Evolutionary conservation across 768 basidiomycete species (phyloP), one percentile per base, ranked within the genome.

Genomic region (Boletellus ananiceps): DNA sequence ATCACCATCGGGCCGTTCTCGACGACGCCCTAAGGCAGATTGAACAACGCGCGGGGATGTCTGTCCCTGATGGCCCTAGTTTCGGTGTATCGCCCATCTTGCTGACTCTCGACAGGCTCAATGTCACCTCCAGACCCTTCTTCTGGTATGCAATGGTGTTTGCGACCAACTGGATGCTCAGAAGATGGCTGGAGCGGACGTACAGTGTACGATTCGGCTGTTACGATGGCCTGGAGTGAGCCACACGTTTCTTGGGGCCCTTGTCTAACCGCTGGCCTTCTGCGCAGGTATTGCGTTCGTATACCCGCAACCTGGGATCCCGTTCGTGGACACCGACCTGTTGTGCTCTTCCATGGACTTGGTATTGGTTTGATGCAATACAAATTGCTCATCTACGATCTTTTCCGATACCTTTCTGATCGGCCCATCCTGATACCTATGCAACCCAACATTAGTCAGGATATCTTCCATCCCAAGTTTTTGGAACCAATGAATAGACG

Each of bases 281-380:
- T 21, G 36, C 46, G 32, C 50, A 89, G 87, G 59, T 93, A 92
- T 63, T 73, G 93, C 21, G 65, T 93, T 18, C 81, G 86, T 37
- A 71, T 84, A 32, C 93, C 93, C 2, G 58, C 69, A 8, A 65
- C 71, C 13, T 93, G 90, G 89, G 72, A 82, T 39, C 66, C 80
- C 3, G 63, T 65, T 15, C 74, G 63, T 35, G 83, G 79, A 21
- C 75, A 74, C 27, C 77, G 80, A 36, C 93, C 93, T 0, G 68
- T 94, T 33, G 76, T 96, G 14, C 91, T 93, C 62, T 65, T 92
- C 33, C 93, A 96, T 60, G 94, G 94, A 3, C 80, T 98, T 2
- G 93, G 93, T 9, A 75, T 94, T 42, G 93, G 93, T 3, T 66
- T 90, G 11, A 59, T 83, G 16, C 86, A 88, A 58, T 89, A 93